These are phyloP conservation scores for Trichophyton schoenleinii DNA, from an alignment of 2,329 filamentous ascomycete genomes.

Conservation along the genomic window DNA sequence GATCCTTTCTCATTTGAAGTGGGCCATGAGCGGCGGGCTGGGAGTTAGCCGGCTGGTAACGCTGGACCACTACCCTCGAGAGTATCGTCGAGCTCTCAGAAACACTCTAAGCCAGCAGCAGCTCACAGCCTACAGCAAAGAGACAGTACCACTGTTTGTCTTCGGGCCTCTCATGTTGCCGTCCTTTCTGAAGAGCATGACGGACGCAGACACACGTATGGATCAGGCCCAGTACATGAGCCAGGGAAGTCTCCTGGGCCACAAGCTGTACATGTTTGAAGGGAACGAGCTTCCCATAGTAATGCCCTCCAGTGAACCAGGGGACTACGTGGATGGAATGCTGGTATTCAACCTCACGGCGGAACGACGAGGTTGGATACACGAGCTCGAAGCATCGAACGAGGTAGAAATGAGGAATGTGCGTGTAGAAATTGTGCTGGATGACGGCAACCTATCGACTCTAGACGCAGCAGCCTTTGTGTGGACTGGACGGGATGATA, in stretches of 20 bases:
- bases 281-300: constrained; percentile 17
- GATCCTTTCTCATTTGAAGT: background rate
- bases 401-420: constrained; percentile 13
- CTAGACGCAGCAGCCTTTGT: constrained; percentile 20
- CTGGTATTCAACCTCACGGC: constrained; percentile 19
- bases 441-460: constrained; percentile 10
- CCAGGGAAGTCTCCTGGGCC: constrained; percentile 17
- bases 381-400: constrained; percentile 17
- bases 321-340: constrained; percentile 18
- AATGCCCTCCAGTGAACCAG: constrained; percentile 12
- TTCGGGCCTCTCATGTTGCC: constrained; percentile 23
- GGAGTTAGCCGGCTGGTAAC: background rate
- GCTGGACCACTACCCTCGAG: constrained; percentile 15
- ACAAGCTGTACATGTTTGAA: constrained; percentile 17
- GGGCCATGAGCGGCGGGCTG: background rate
- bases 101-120: constrained; percentile 17
- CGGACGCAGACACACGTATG: constrained; percentile 13
- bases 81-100: constrained; percentile 17
- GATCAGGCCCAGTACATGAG: constrained; percentile 19
- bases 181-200: constrained; percentile 20
- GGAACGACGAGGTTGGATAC: constrained; percentile 17
- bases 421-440: constrained; percentile 16
- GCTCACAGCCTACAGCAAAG: constrained; percentile 13
- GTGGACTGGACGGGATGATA: constrained; percentile 12
- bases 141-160: constrained; percentile 18